Evolutionary conservation across 192 early-diverging fungal species (phyloP), one percentile per base, ranked within the genome.

Genomic region (Physocladia obscura): DNA sequence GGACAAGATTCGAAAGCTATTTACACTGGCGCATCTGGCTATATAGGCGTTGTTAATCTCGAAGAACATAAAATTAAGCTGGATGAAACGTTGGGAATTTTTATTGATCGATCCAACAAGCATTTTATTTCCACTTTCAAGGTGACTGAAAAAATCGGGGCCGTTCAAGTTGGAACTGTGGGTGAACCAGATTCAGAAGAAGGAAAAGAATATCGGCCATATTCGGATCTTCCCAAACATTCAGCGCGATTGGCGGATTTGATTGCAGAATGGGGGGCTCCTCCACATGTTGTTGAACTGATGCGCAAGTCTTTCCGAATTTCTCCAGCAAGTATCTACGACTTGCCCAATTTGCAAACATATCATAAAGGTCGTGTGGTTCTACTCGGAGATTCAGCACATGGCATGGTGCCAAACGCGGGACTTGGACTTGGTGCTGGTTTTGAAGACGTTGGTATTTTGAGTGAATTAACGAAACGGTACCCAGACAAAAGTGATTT

Each of bases 381-480:
- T 8, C 48, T 71, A 1, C 5, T 71, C 22, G 69, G 69, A 19
- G 69, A 71, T 62, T 21, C 69, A 34, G 75, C 70, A 13, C 75
- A 76, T 58, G 62, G 62, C 1, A 76, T 71, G 62, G 24, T 57
- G 11, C 75, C 75, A 15, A 50, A 72, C 57, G 62, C 67, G 48
- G 75, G 75, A 11, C 63, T 58, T 19, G 75, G 75, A 24, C 48
- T 49, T 44, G 48, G 37, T 37, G 29, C 52, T 21, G 70, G 62
- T 3, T 32, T 76, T 13, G 75, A 76, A 47, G 75, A 76, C 49
- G 69, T 55, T 17, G 75, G 70, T 15, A 55, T 59, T 5, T 35
- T 76, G 29, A 49, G 36, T 2, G 70, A 74, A 22, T 49, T 76
- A 5, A 32, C 62, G 26, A 11, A 6, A 1, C 56, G 36, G 3